Percentiles rank a stretch among this genome's conserved stretches.
Evolutionary conservation across 306 rosid genomes (phyloP).

Genomic region (Trifolium repens): DNA sequence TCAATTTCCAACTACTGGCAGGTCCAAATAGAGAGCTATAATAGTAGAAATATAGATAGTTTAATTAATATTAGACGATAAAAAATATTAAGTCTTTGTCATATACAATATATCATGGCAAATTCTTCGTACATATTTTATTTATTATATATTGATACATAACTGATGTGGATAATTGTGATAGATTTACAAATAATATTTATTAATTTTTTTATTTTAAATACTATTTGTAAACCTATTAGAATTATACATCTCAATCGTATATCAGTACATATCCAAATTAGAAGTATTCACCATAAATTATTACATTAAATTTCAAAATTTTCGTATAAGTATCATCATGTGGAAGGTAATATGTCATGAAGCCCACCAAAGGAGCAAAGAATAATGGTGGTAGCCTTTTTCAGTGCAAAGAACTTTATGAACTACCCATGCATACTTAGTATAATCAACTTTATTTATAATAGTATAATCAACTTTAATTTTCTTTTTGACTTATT

Average conservation of each 20-base stretch:
- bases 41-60: neutral
- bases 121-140: too few relatives aligned
- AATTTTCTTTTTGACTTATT: constrained; percentile 44
- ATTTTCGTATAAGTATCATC: constrained; percentile 15
- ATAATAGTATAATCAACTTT: constrained; percentile 20
- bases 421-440: constrained; percentile 45
- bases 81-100: constrained; percentile 14
- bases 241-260: too few relatives aligned
- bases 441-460: constrained; percentile 37
- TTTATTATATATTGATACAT: too few relatives aligned
- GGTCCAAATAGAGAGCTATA: constrained; percentile 36
- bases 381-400: constrained; percentile 49
- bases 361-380: constrained; percentile 54
- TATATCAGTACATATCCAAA: too few relatives aligned
- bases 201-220: too few relatives aligned
- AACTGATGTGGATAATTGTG: too few relatives aligned
- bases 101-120: too few relatives aligned
- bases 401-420: constrained; percentile 46
- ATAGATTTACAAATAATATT: too few relatives aligned
- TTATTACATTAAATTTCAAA: neutral
- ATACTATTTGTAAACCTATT: too few relatives aligned
- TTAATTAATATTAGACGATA: constrained; percentile 12
- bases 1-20: constrained; percentile 56
- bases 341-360: constrained; percentile 44
- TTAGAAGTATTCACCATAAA: too few relatives aligned